These are phyloP conservation scores for Rasamsonia emersonii DNA, from an alignment of 2,329 filamentous ascomycete genomes.

Conservation along the genomic window DNA sequence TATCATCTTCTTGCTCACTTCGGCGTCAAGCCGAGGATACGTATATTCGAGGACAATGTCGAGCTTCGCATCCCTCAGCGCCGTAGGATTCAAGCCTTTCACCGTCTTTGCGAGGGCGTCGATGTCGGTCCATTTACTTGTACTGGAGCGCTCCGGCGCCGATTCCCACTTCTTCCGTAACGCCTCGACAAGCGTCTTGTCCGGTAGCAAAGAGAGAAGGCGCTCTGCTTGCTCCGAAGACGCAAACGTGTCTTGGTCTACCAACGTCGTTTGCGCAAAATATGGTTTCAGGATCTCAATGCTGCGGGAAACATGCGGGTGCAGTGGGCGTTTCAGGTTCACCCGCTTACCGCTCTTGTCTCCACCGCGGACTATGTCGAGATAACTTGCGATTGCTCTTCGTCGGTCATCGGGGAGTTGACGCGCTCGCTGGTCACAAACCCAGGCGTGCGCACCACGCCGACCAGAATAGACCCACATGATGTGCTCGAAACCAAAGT, in stretches of 20 bases:
- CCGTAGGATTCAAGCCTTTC: constrained; percentile 61
- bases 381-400: constrained; percentile 75
- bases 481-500: constrained; percentile 95
- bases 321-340: constrained; percentile 73
- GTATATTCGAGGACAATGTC: constrained; percentile 97
- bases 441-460: constrained; percentile 95
- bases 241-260: constrained; percentile 78
- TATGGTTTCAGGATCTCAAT: constrained; percentile 74
- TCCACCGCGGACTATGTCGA: constrained; percentile 83
- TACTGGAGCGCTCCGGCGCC: constrained; percentile 65
- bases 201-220: constrained; percentile 76
- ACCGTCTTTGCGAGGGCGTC: constrained; percentile 73
- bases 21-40: constrained; percentile 91
- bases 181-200: constrained; percentile 65
- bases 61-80: constrained; percentile 81
- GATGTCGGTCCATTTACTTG: constrained; percentile 89
- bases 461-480: constrained; percentile 98
- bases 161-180: constrained; percentile 87
- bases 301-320: constrained; percentile 81
- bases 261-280: constrained; percentile 75
- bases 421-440: constrained; percentile 83
- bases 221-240: constrained; percentile 61
- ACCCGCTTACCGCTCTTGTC: constrained; percentile 80
- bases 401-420: constrained; percentile 78
- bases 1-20: constrained; percentile 95